Base-by-base conservation (phyloP, 345 rosid genomes). In the Melaleuca quinquenervia region DNA sequence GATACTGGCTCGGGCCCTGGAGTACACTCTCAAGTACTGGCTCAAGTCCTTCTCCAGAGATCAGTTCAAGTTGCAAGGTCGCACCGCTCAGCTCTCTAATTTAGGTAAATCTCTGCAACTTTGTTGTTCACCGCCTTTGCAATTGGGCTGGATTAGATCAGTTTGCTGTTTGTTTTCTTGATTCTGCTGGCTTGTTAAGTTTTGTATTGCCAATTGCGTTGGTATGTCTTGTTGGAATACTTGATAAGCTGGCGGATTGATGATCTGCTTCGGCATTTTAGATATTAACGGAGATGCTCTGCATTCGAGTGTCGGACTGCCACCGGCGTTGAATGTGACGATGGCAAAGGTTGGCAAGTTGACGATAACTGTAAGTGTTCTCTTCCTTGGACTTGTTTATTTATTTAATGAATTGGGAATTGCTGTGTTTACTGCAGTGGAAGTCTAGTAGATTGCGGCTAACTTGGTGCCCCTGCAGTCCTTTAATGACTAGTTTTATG, bases 11-110 rank as follows among this genome's bases (percentile, higher is more conserved):
- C 94, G 95, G 26, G 99, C 99, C 27, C 91, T 97, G 90, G 99
- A 97, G 95, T 97, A 97, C 91, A 97, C 99, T 24, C 95, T 97
- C 85, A 97, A 96, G 96, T 96, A 97, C 92, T 97, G 99, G 99
- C 99, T 97, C 89, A 97, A 97, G 84, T 97, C 99, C 29, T 97
- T 97, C 93, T 93, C 99, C 85, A 91, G 99, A 89, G 99, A 97
- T 86, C 99, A 97, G 90, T 94, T 97, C 89, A 94, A 94, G 94
- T 92, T 97, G 87, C 98, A 97, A 84, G 99, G 99, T 87, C 98
- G 98, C 27, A 93, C 94, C 21, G 96, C 90, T 9, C 99, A 94
- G 90, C 99, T 97, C 84, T 97, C 98, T 84, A 93, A 95, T 94
- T 85, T 97, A 87, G 99, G 99, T 93, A 49, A 8, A 8, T 8